Evolutionary conservation across 257 asterid genomes (phyloP), one percentile per base, ranked within the genome.

Genomic region (Gentiana dahurica): DNA sequence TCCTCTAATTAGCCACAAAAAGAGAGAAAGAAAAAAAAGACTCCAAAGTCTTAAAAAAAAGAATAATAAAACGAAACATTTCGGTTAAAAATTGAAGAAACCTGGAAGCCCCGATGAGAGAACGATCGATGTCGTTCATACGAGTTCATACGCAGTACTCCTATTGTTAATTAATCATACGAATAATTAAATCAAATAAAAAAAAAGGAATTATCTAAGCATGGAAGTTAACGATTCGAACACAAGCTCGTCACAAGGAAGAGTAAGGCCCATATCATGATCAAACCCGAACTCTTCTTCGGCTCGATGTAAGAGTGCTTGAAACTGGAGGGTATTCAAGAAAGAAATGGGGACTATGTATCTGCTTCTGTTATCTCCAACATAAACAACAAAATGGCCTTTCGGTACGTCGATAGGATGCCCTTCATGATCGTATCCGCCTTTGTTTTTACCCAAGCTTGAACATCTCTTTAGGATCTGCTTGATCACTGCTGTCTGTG

Each of bases 391-490:
- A 58, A 73, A 73, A 13, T 73, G 71, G 3, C 78, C 78, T 53
- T 64, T 73, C 3, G 78, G 78, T 4, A 73, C 78, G 49, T 73
- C 78, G 41, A 73, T 1, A 0, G 71, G 78, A 7, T 59, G 74
- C 36, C 71, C 71, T n/a, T 67, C 75, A 9, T 71, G 85, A 34
- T 72, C 70, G 11, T 67, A 63, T 2, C 9, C 8, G 0, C 61
- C 62, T 8, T 63, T 69, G 58, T 64, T 73, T 75, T 70, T 79
- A 2, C 79, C 85, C 24, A 79, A 48, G 61, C 85, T 79, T 0
- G 81, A 79, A 38, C 82, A 79, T 33, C 80, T 66, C 69, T 71
- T 75, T 57, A 74, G 13, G 9, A 78, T 78, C 51, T 78, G 72
- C 62, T 74, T 78, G 50, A 78, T 60, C 63, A 78, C 54, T 36